These are phyloP conservation scores for Hypoxylon lienhwacheense DNA, from an alignment of 495 filamentous ascomycete genomes.

Conservation along the genomic window DNA sequence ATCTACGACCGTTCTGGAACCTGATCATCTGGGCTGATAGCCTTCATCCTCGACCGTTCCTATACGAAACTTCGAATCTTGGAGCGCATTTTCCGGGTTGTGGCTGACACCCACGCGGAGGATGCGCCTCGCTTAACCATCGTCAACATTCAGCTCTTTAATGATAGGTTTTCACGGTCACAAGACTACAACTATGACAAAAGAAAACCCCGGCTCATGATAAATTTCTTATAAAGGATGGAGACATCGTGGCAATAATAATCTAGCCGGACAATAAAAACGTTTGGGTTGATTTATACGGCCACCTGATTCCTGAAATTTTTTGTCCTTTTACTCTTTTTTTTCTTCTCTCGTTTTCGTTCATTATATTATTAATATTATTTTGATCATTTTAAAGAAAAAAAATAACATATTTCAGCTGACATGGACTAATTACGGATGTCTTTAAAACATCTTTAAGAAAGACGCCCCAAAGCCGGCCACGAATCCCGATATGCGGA, in stretches of 20 bases:
- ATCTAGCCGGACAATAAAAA: too few relatives aligned
- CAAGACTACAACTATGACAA: slow-evolving; percentile 3
- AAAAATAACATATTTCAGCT: slow-evolving; percentile 7
- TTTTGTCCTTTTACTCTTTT: too few relatives aligned
- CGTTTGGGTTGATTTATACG: too few relatives aligned
- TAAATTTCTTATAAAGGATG: slow-evolving; percentile 6
- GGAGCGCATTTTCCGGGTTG: slow-evolving; percentile 17
- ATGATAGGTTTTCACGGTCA: background rate
- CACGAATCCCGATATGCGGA: slow-evolving; percentile 30
- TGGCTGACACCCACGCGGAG: slow-evolving; percentile 11
- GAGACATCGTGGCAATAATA: slow-evolving; percentile 18
- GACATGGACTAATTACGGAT: too few relatives aligned
- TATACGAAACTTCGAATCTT: slow-evolving; percentile 7
- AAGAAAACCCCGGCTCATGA: background rate
- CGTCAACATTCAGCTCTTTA: slow-evolving; percentile 24
- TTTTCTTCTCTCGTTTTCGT: too few relatives aligned
- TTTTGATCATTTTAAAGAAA: background rate
- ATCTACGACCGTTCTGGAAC: slow-evolving; percentile 33
- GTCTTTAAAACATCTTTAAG: slow-evolving; percentile 10
- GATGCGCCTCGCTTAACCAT: slow-evolving; percentile 26
- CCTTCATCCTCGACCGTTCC: slow-evolving; percentile 1
- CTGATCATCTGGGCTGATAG: slow-evolving; percentile 23
- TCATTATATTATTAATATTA: too few relatives aligned
- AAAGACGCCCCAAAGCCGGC: slow-evolving; percentile 12
- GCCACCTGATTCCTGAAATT: too few relatives aligned